These are phyloP conservation scores for Thyridium curvatum DNA, from an alignment of 2,329 filamentous ascomycete genomes.

Conservation along the genomic window DNA sequence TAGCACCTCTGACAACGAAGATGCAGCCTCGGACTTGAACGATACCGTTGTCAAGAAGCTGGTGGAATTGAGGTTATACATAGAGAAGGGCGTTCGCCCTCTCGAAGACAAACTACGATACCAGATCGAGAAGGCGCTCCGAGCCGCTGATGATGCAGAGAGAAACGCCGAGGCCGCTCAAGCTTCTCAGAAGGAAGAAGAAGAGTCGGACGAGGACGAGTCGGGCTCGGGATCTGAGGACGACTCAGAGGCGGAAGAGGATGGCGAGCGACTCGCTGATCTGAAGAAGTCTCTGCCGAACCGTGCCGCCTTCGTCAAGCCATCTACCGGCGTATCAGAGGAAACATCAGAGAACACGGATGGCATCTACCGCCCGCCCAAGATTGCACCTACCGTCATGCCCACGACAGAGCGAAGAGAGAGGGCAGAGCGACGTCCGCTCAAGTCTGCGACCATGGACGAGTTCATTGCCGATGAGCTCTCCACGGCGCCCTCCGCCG, in stretches of 20 bases:
- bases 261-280: slow-evolving; percentile 19
- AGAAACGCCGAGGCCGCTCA: slow-evolving; percentile 31
- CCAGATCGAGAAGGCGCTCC: slow-evolving; percentile 90
- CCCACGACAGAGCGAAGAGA: slow-evolving; percentile 60
- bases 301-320: slow-evolving; percentile 27
- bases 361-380: slow-evolving; percentile 83
- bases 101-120: slow-evolving; percentile 88
- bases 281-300: slow-evolving; percentile 29
- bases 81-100: slow-evolving; percentile 88
- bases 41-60: slow-evolving; percentile 76
- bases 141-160: slow-evolving; percentile 72
- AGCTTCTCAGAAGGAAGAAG: slow-evolving; percentile 23
- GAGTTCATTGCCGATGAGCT: slow-evolving; percentile 87
- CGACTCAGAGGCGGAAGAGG: slow-evolving; percentile 25
- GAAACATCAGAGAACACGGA: slow-evolving; percentile 33
- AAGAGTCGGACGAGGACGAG: slow-evolving; percentile 17
- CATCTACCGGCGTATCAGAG: slow-evolving; percentile 11
- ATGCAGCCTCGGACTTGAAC: slow-evolving; percentile 36
- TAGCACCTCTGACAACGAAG: slow-evolving; percentile 19
- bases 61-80: slow-evolving; percentile 83
- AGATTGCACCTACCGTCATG: slow-evolving; percentile 82
- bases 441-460: slow-evolving; percentile 79
- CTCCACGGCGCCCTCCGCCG: slow-evolving; percentile 70
- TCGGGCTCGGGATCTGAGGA: slow-evolving; percentile 24
- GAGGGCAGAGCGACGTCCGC: slow-evolving; percentile 53